A percentile compares a stretch with the other conserved stretches of the same genome.
These are phyloP conservation scores for Pseudophaeomoniella oleicola DNA, from an alignment of 2,329 filamentous ascomycete genomes.

Conservation along the genomic window DNA sequence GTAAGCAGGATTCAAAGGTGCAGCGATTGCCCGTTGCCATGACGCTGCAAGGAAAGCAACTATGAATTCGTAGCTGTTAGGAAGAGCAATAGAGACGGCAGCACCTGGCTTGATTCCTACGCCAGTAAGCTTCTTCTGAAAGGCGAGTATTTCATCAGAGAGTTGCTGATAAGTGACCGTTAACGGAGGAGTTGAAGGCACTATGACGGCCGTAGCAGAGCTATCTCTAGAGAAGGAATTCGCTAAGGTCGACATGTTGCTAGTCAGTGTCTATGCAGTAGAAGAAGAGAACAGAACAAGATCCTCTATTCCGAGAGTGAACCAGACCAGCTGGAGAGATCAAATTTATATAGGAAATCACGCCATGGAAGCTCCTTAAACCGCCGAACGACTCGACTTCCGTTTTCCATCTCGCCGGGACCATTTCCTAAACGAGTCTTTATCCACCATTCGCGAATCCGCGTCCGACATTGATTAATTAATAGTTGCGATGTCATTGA, in stretches of 20 bases:
- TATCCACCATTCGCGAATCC: too few relatives aligned
- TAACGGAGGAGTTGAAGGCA: conserved; percentile 53
- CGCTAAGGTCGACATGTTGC: conserved; percentile 40
- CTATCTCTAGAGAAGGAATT: conserved; percentile 40
- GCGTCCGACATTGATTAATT: too few relatives aligned
- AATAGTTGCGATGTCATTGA: too few relatives aligned
- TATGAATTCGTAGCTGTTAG: conserved; percentile 80
- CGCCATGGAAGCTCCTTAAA: too few relatives aligned
- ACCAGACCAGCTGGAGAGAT: too few relatives aligned
- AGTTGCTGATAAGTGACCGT: conserved; percentile 58
- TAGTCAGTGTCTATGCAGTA: not conserved
- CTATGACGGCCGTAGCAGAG: conserved; percentile 50
- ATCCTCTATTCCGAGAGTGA: too few relatives aligned
- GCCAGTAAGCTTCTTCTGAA: conserved; percentile 64
- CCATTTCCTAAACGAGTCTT: too few relatives aligned
- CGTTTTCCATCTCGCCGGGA: too few relatives aligned
- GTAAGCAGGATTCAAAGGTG: conserved; percentile 76
- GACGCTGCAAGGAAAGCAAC: conserved; percentile 72
- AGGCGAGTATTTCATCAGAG: conserved; percentile 47
- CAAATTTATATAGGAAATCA: too few relatives aligned
- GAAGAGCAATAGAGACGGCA: conserved; percentile 68
- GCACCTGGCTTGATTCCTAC: conserved; percentile 55
- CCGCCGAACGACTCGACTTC: too few relatives aligned
- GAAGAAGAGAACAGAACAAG: not conserved
- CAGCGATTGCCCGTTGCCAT: conserved; percentile 73